Conservation (phyloP, 208 protist species). For the Strigomonas culicis region DNA sequence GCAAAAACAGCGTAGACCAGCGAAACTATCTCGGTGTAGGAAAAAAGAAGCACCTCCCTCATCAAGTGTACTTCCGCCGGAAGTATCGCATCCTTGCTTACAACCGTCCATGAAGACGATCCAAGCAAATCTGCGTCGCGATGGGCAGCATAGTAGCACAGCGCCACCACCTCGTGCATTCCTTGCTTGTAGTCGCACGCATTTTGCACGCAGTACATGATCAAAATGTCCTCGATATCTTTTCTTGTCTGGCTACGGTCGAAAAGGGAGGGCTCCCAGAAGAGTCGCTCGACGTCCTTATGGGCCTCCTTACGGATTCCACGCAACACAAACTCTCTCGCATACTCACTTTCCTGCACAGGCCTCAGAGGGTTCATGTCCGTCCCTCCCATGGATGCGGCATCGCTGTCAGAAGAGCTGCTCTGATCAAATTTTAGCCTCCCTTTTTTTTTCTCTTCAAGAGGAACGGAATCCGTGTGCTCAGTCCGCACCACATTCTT, state of each 20-base stretch:
- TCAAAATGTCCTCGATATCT: slow-evolving; percentile 42
- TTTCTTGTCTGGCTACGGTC: slow-evolving; percentile 23
- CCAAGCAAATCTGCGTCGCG: slow-evolving; percentile 28
- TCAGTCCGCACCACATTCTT: too few relatives aligned
- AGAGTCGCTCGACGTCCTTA: slow-evolving; percentile 68
- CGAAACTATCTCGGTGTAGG: neutral
- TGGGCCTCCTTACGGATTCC: slow-evolving; percentile 28
- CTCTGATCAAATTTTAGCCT: slow-evolving; percentile 4
- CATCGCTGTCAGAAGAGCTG: neutral
- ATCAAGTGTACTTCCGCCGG: too few relatives aligned
- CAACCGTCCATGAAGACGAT: slow-evolving; percentile 6
- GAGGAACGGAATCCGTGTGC: too few relatives aligned
- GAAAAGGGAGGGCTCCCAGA: slow-evolving; percentile 60
- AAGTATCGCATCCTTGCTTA: too few relatives aligned
- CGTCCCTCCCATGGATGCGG: neutral
- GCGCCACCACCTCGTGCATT: slow-evolving; percentile 90
- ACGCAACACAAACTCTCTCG: slow-evolving; percentile 44
- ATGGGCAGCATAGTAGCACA: slow-evolving; percentile 57
- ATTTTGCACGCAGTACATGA: slow-evolving; percentile 56
- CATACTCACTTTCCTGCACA: slow-evolving; percentile 46
- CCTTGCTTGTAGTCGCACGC: slow-evolving; percentile 80
- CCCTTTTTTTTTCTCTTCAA: neutral
- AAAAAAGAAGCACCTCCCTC: neutral
- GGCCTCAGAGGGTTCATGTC: slow-evolving; percentile 63
- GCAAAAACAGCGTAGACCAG: neutral